Conservation (phyloP, 2,329 filamentous ascomycete species). For the Hortaea werneckii region DNA sequence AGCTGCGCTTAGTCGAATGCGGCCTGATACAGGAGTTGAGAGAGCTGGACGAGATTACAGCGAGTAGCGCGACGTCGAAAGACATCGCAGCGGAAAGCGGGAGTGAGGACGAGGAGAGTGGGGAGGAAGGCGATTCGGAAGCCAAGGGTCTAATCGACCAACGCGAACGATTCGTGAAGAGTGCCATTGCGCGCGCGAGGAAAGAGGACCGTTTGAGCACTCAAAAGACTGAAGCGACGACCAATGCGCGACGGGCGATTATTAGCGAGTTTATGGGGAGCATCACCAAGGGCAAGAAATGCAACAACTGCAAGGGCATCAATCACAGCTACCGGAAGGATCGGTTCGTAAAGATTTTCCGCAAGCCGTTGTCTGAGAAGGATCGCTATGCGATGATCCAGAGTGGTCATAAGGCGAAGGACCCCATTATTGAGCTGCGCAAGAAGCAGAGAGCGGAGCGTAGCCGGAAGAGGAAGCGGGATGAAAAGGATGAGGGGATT, state of each 20-base stretch:
- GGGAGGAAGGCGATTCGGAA: slow-evolving; percentile 47
- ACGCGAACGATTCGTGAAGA: slow-evolving; percentile 60
- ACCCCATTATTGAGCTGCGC: slow-evolving; percentile 55
- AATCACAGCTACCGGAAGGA: slow-evolving; percentile 83
- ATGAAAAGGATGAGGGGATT: slow-evolving; percentile 56
- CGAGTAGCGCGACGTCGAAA: slow-evolving; percentile 3
- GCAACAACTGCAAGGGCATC: slow-evolving; percentile 57
- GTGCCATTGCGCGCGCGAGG: slow-evolving; percentile 53
- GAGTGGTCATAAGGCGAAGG: slow-evolving; percentile 54
- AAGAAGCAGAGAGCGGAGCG: slow-evolving; percentile 30
- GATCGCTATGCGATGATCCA: slow-evolving; percentile 69
- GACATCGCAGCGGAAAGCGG: slow-evolving; percentile 1
- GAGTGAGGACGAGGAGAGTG: slow-evolving; percentile 6
- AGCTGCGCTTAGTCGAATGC: slow-evolving; percentile 74
- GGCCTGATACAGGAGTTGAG: slow-evolving; percentile 64
- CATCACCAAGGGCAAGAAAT: slow-evolving; percentile 60
- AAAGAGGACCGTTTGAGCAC: slow-evolving; percentile 36
- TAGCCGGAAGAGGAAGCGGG: slow-evolving; percentile 35
- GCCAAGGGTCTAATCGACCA: slow-evolving; percentile 46
- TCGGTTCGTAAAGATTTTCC: slow-evolving; percentile 85
- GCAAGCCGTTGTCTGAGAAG: slow-evolving; percentile 65
- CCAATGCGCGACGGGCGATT: slow-evolving; percentile 62
- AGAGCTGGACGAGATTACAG: slow-evolving; percentile 36
- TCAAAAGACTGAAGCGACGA: slow-evolving; percentile 74
- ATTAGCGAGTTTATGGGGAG: slow-evolving; percentile 73